Evolutionary conservation across 2,329 filamentous ascomycete species (phyloP), one percentile per base, ranked within the genome.

Genomic region (Paradendryphiella salina): DNA sequence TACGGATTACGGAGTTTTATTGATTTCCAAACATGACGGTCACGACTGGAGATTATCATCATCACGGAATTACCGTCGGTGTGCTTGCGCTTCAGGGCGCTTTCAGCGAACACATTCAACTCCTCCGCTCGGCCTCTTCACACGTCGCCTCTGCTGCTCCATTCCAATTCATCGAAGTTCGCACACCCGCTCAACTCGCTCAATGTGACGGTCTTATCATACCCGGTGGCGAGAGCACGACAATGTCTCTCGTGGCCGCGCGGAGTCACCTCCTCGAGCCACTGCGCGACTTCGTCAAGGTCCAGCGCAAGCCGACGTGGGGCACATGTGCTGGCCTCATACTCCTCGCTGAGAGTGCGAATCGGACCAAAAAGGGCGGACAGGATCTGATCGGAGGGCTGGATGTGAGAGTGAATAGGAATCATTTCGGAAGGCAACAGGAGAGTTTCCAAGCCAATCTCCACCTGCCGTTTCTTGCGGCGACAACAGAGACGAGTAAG

Each of bases 241-340:
- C 93, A 3, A 95, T 99, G 61, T 90, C 90, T 9, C 82, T 96
- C 23, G 89, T 96, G 13, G 94, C 94, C 3, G 85, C 85, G 17
- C 83, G 92, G 57, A 90, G 88, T 0, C 86, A 87, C 13, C 76
- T 99, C 29, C 76, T 99, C 47, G 90, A 95, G 63, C 91, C 91
- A 3, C 76, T 99, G 55, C 80, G 90, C 45, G 82, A 92, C 26
- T 99, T 96, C 74, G 92, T 97, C 67, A 96, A 96, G 86, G 78
- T 89, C 33, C 77, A 84, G 44, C 84, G 87, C 60, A 91, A 88
- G 63, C 92, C 92, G 9, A 89, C 88, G 18, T 99, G 93, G 93
- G 94, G 94, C 49, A 97, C 94, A 15, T 99, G 94, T 72, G 94
- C 94, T 10, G 94, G 94, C 8, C 82, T 97, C 50, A 96, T 99